Evolutionary conservation across 2,329 filamentous ascomycete species (phyloP).

Genomic region (Pseudogymnoascus sp.): DNA sequence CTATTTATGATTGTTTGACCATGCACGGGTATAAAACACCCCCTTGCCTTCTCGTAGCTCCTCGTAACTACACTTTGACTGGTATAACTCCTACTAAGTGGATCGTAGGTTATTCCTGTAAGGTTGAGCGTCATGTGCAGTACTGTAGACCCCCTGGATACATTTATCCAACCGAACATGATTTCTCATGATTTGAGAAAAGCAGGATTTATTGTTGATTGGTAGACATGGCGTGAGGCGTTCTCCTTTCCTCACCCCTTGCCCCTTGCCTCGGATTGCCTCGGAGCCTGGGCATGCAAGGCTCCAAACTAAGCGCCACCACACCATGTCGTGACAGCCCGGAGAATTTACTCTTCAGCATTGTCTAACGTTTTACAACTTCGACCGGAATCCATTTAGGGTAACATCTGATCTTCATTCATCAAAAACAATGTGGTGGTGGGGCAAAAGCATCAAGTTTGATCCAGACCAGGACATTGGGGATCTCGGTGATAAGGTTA

Average conservation of each 20-base stretch:
- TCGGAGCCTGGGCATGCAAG: background rate
- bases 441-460: conserved; percentile 17
- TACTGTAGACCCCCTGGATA: background rate
- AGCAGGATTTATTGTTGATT: background rate
- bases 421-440: background rate
- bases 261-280: no score
- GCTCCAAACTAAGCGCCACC: background rate
- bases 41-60: background rate
- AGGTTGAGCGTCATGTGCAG: background rate
- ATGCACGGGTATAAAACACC: background rate
- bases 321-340: background rate
- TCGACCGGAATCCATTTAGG: background rate
- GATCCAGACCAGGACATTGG: conserved; percentile 30
- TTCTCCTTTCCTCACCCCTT: background rate
- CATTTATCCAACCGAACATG: background rate
- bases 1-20: background rate
- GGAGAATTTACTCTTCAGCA: background rate
- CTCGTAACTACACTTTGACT: background rate
- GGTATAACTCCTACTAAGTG: background rate
- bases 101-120: background rate
- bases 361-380: background rate
- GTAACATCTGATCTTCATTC: background rate
- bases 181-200: background rate
- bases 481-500: conserved; percentile 31
- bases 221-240: no score